phyloP scores from a whole-genome alignment of 208 protist genomes.

The Naegleria gruberi region DNA sequence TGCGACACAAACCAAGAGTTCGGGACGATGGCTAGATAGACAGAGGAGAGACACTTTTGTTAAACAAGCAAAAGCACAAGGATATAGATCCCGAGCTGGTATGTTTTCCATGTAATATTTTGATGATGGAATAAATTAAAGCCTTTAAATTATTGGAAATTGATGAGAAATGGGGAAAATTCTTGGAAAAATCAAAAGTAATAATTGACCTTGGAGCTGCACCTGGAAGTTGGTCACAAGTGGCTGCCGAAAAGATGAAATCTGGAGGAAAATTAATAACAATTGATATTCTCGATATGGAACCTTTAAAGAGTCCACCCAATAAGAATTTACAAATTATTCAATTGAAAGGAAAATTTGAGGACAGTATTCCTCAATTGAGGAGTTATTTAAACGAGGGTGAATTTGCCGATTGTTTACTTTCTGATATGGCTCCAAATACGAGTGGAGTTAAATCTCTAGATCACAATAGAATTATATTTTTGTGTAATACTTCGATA shows the following conservation, averaged over 20 bases:
- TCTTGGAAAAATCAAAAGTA: not conserved
- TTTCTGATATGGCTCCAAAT: constrained; percentile 4
- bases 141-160: not conserved
- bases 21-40: not conserved
- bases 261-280: not conserved
- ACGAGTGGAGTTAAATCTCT: not conserved
- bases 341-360: not conserved
- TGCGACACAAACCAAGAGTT: not conserved
- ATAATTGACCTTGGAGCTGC: constrained; percentile 1
- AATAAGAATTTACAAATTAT: not conserved
- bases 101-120: not conserved
- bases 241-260: not conserved
- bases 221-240: not conserved
- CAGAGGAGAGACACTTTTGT: not conserved
- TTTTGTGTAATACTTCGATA: not conserved
- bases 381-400: not conserved
- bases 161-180: not conserved
- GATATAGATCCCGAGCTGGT: not conserved
- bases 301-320: not conserved
- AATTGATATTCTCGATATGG: not conserved
- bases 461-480: not conserved
- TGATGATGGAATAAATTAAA: not conserved
- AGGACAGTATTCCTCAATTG: not conserved
- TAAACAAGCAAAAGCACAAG: not conserved
- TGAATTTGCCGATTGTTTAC: not conserved